phyloP scores from a whole-genome alignment of 805 yeast species.

The Candida sithepensis region DNA sequence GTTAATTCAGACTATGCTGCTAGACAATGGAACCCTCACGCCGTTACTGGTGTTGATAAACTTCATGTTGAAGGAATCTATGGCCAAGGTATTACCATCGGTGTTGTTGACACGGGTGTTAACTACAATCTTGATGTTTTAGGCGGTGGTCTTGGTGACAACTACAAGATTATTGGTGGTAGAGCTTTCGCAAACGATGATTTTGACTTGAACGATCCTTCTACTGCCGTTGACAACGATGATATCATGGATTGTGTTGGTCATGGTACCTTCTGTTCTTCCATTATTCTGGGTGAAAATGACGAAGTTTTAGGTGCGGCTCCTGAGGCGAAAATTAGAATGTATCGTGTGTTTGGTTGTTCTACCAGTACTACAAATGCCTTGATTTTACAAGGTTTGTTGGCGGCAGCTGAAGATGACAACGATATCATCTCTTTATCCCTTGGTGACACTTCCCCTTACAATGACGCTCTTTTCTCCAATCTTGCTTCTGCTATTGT shows the following conservation, averaged over 20 bases:
- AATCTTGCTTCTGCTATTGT: slow-evolving; percentile 10
- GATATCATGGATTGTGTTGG: slow-evolving; percentile 21
- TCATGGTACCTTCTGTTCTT: slow-evolving; percentile 24
- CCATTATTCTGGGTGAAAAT: slow-evolving; percentile 19
- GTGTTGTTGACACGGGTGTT: slow-evolving; percentile 16
- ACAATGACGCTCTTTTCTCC: slow-evolving; percentile 9
- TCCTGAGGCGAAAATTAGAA: slow-evolving; percentile 15
- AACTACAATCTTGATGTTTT: slow-evolving; percentile 14
- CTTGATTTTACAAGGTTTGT: slow-evolving; percentile 9
- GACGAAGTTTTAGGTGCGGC: slow-evolving; percentile 19
- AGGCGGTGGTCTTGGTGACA: slow-evolving; percentile 20
- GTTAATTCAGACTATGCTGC: background rate
- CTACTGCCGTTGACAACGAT: slow-evolving; percentile 3
- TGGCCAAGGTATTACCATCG: slow-evolving; percentile 15
- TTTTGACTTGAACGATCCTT: slow-evolving; percentile 2
- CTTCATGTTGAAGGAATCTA: slow-evolving; percentile 14
- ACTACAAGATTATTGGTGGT: slow-evolving; percentile 16
- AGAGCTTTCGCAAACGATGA: slow-evolving; percentile 11
- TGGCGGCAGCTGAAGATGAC: slow-evolving; percentile 10
- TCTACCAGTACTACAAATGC: slow-evolving; percentile 13
- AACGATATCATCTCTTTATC: slow-evolving; percentile 14
- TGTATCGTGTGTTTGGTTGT: slow-evolving; percentile 21
- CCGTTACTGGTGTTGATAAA: slow-evolving; percentile 17
- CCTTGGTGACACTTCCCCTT: slow-evolving; percentile 18
- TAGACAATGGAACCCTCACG: slow-evolving; percentile 17